Percentiles rank a stretch among this genome's conserved stretches.
phyloP scores from a whole-genome alignment of 2,329 filamentous ascomycete genomes.

The Alternaria sp. region DNA sequence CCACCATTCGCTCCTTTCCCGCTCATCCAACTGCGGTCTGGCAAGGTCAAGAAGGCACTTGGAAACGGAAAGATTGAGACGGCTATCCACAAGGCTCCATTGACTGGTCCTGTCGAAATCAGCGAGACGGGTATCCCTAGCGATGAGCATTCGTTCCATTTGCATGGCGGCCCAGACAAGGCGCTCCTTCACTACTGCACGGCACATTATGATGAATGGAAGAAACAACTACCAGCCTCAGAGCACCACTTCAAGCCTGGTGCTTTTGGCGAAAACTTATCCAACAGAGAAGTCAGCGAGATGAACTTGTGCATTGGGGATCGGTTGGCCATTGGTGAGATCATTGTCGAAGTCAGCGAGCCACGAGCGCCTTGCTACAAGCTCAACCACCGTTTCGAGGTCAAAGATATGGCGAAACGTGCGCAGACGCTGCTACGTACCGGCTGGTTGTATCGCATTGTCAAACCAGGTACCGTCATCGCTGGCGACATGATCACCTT shows the following conservation, averaged over 20 bases:
- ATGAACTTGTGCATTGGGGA: constrained; percentile 72
- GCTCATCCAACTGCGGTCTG: constrained; percentile 65
- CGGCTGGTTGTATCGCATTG: constrained; percentile 72
- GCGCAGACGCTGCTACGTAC: constrained; percentile 67
- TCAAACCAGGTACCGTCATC: constrained; percentile 63
- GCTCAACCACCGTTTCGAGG: constrained; percentile 71
- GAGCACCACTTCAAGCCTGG: constrained; percentile 63
- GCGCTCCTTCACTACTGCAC: constrained; percentile 69
- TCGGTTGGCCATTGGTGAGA: constrained; percentile 59
- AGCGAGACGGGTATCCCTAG: constrained; percentile 61
- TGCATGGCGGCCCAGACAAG: constrained; percentile 70
- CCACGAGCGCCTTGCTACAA: constrained; percentile 73
- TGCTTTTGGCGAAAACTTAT: constrained; percentile 72
- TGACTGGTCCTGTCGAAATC: constrained; percentile 57
- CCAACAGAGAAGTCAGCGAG: constrained; percentile 67
- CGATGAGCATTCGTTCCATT: constrained; percentile 69
- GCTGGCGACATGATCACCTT: constrained; percentile 66
- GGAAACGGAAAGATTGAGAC: constrained; percentile 59
- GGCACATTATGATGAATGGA: constrained; percentile 66
- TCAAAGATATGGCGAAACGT: constrained; percentile 68
- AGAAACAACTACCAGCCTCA: constrained; percentile 60
- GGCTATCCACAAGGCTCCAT: constrained; percentile 64
- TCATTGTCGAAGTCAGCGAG: constrained; percentile 66
- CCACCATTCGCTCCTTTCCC: constrained; percentile 52
- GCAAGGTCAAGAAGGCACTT: constrained; percentile 64